Conservation (phyloP, 192 early-diverging fungal species). For the Coemansia sp. region DNA sequence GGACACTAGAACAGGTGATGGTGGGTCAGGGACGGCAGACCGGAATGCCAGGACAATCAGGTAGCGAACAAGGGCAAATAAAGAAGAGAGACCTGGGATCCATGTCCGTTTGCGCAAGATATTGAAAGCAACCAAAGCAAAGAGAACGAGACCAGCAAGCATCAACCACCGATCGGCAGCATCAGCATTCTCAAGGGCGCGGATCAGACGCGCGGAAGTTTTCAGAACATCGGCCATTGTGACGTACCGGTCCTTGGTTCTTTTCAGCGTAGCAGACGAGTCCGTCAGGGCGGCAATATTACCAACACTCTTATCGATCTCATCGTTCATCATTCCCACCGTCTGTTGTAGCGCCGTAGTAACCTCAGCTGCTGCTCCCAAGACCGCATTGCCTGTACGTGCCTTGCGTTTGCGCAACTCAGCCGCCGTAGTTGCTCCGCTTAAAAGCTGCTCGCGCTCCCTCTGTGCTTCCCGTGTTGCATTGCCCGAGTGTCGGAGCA, state of each 20-base stretch:
- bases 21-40: not conserved
- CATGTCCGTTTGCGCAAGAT: conserved; percentile 49
- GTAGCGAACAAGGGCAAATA: conserved; percentile 27
- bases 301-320: conserved; percentile 52
- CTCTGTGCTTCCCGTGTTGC: conserved; percentile 11
- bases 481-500: conserved; percentile 36
- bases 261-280: conserved; percentile 32
- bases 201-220: conserved; percentile 36
- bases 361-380: conserved; percentile 45
- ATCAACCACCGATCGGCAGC: conserved; percentile 50
- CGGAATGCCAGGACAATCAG: conserved; percentile 1
- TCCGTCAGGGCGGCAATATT: conserved; percentile 41
- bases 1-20: not conserved
- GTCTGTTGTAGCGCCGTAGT: conserved; percentile 51
- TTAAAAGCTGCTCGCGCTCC: conserved; percentile 42
- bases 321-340: conserved; percentile 52
- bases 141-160: conserved; percentile 42
- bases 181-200: conserved; percentile 45
- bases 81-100: conserved; percentile 47
- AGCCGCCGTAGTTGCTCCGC: conserved; percentile 40
- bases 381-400: conserved; percentile 19
- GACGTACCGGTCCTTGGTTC: conserved; percentile 32
- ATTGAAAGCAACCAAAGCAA: conserved; percentile 43
- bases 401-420: conserved; percentile 49
- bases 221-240: conserved; percentile 39